Conservation (phyloP, 2,329 filamentous ascomycete genomes). For the Waltergamsia citrina region DNA sequence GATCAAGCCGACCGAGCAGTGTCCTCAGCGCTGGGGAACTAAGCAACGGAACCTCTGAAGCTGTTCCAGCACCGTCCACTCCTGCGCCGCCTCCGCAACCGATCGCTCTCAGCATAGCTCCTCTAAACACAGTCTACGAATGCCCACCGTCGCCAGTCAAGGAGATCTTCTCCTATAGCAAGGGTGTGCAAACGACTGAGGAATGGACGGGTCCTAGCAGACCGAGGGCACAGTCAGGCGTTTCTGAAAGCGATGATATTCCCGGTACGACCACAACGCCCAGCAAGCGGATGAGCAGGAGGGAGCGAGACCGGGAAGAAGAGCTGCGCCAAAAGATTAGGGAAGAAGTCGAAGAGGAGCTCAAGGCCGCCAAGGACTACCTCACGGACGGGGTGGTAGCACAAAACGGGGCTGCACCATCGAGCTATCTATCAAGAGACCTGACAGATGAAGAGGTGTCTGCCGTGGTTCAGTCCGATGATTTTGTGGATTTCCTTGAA, state of each 20-base stretch:
- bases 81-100: constrained; percentile 25
- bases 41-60: constrained; percentile 64
- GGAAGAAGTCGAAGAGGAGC: constrained; percentile 85
- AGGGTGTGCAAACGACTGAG: constrained; percentile 85
- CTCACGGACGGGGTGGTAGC: constrained; percentile 32
- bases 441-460: constrained; percentile 78
- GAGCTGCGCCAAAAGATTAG: constrained; percentile 78
- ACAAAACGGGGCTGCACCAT: constrained; percentile 12
- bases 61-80: constrained; percentile 34
- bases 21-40: constrained; percentile 74
- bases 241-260: constrained; percentile 53
- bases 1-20: constrained; percentile 75
- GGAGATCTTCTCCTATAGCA: constrained; percentile 94
- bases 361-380: constrained; percentile 61
- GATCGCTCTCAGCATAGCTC: constrained; percentile 65
- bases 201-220: constrained; percentile 53
- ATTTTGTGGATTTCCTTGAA: constrained; percentile 93
- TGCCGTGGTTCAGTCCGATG: constrained; percentile 83
- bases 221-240: constrained; percentile 26
- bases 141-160: constrained; percentile 65
- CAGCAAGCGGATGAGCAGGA: constrained; percentile 67
- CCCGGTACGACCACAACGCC: constrained; percentile 46
- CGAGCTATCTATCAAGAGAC: constrained; percentile 68
- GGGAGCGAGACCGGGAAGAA: constrained; percentile 77
- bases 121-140: constrained; percentile 72